These are phyloP conservation scores for Cryptococcus neoformans DNA, from an alignment of 1,284 basidiomycete species.

Conservation along the genomic window DNA sequence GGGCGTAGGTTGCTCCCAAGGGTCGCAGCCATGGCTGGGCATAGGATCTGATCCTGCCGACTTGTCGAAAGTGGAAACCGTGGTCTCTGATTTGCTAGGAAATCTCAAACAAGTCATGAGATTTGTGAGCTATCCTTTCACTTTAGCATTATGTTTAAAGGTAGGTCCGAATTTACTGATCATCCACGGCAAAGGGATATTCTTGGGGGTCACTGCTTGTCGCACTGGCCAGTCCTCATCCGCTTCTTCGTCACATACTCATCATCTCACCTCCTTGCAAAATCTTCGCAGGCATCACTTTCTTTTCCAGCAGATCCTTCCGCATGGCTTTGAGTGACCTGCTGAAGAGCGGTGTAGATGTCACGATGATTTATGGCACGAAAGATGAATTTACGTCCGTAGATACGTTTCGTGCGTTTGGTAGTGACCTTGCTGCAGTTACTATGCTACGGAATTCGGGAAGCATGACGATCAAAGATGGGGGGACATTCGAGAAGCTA, in stretches of 20 bases:
- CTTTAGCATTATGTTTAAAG: too few species aligned
- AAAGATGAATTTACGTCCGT: conserved; percentile 37
- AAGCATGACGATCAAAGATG: too few species aligned
- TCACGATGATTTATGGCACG: conserved; percentile 32
- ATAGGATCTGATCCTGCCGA: conserved; percentile 26
- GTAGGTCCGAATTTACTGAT: neutral
- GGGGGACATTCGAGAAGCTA: conserved; percentile 6
- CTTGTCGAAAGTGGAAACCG: conserved; percentile 31
- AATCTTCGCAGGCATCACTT: conserved; percentile 27
- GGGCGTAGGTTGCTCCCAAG: conserved; percentile 33
- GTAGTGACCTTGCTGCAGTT: neutral
- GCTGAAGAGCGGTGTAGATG: conserved; percentile 1
- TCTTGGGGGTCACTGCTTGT: conserved; percentile 36
- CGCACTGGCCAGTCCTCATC: conserved; percentile 14
- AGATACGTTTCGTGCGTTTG: conserved; percentile 14
- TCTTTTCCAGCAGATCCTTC: conserved; percentile 26
- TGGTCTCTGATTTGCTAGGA: conserved; percentile 16
- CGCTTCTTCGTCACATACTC: conserved; percentile 18
- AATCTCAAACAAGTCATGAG: conserved; percentile 16
- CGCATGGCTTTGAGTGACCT: conserved; percentile 8
- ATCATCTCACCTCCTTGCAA: conserved; percentile 39
- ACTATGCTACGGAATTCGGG: neutral
- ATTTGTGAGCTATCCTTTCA: conserved; percentile 14
- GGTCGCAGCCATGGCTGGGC: conserved; percentile 26
- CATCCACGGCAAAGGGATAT: conserved; percentile 29